These are phyloP conservation scores for Cryptococcus sp. DNA, from an alignment of 1,284 basidiomycete species.

Conservation along the genomic window DNA sequence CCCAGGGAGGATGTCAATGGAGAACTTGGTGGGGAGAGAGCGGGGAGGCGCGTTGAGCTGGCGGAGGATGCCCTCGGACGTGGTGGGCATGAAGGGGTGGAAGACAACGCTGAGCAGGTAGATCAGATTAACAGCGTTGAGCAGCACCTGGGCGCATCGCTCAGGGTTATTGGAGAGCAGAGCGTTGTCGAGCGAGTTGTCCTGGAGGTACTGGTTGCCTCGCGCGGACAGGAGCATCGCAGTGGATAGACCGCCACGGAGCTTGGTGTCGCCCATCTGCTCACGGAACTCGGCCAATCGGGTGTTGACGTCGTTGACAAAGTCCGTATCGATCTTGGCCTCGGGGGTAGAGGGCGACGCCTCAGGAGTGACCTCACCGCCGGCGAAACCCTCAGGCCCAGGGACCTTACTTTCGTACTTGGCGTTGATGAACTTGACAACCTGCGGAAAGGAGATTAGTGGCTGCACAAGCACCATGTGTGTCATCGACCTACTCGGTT, in stretches of 20 bases:
- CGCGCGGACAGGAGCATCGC: constrained; percentile 87
- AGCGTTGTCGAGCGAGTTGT: constrained; percentile 86
- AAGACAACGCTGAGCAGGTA: constrained; percentile 81
- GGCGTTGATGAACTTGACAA: constrained; percentile 84
- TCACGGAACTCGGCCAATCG: constrained; percentile 78
- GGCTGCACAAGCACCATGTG: neutral
- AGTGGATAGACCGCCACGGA: constrained; percentile 78
- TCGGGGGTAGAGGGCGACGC: constrained; percentile 23
- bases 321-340: constrained; percentile 66
- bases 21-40: constrained; percentile 62
- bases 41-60: constrained; percentile 91
- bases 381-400: constrained; percentile 66
- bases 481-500: constrained; percentile 62
- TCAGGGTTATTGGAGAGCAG: constrained; percentile 75
- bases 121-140: constrained; percentile 88
- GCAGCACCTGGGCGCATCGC: constrained; percentile 85
- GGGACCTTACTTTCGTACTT: constrained; percentile 81
- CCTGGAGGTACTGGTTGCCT: constrained; percentile 93
- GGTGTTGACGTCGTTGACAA: constrained; percentile 75
- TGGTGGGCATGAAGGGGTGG: constrained; percentile 96
- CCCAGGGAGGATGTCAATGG: constrained; percentile 79
- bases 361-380: constrained; percentile 55
- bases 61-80: constrained; percentile 71
- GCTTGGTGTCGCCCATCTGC: constrained; percentile 86
- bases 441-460: constrained; percentile 25